These are phyloP conservation scores for Hippophae gyantsensis DNA, from an alignment of 306 rosid genomes.

Conservation along the genomic window DNA sequence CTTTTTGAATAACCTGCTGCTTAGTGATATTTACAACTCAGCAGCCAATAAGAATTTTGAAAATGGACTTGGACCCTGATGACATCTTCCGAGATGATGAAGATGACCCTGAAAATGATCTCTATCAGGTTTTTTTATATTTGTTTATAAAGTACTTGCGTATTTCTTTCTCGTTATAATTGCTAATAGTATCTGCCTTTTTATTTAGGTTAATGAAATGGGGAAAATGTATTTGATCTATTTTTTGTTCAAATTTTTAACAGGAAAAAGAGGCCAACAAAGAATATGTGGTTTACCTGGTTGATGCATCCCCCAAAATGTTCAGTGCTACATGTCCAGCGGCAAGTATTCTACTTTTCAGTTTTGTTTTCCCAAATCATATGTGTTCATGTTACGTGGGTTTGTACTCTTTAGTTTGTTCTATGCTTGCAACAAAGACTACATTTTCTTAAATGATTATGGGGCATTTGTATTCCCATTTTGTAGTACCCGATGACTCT, in stretches of 20 bases:
- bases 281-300: constrained; percentile 59
- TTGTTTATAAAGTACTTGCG: neutral
- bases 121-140: constrained; percentile 27
- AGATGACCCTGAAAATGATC: constrained; percentile 44
- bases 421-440: neutral
- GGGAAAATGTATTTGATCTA: neutral
- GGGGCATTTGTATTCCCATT: no score
- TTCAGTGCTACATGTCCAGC: constrained; percentile 37
- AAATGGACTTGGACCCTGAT: constrained; percentile 65
- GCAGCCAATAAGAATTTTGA: no score
- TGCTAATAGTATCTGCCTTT: neutral
- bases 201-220: neutral
- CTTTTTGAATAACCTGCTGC: no score
- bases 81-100: constrained; percentile 87
- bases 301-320: constrained; percentile 95
- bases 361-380: neutral
- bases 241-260: neutral
- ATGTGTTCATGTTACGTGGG: neutral
- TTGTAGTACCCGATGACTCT: no score
- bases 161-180: neutral
- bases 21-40: no score
- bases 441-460: neutral
- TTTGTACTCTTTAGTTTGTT: neutral
- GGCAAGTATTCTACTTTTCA: constrained; percentile 27
- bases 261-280: constrained; percentile 59